Base-by-base conservation (phyloP, 2,329 filamentous ascomycete genomes). In the Aaosphaeria pasadenensis region DNA sequence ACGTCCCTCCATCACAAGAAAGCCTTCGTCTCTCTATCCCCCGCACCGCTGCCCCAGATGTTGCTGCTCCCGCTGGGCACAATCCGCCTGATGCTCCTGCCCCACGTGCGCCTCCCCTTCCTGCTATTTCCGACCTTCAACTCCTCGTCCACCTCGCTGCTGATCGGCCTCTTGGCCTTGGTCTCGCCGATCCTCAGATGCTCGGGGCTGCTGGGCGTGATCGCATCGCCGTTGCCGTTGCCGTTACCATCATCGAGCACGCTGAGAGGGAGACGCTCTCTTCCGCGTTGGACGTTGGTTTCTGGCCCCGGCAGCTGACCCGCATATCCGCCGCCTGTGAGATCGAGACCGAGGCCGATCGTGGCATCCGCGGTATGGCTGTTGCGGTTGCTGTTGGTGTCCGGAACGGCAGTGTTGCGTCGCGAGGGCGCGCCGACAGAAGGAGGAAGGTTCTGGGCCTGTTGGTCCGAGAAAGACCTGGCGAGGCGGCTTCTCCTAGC, bases 71-170 rank as follows among this genome's bases (percentile, higher is more conserved):
- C 42, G 30, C 33, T 36, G 9, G 33, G 33, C 33, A 36, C 33
- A 36, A 36, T 36, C 17, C 46, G 49, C 51, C 55, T 64, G 51
- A 55, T 46, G 45, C 55, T 60, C 28, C 56, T 61, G 29, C 59
- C 59, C 63, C 59, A 60, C 32, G 53, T 59, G 50, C 54, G 57
- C 51, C 48, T 49, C 32, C 49, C 44, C 48, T 49, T 53, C 29
- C 45, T 30, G 38, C 44, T 50, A 17, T 13, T 47, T 30, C 42
- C 46, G 11, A 6, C 24, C 45, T 41, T 30, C 32, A 40, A 30
- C 30, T 45, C 48, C 43, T 44, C 47, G n/a, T 48, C 48, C 24
- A 48, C 49, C 35, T 53, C 53, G 32, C 40, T 49, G 47, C 49
- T 51, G 29, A 54, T 43, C 30, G 51, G 49, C 44, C 49, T 46